Percentiles rank a stretch among this genome's conserved stretches.
Conservation (phyloP, 2,329 filamentous ascomycete genomes). For the Akanthomyces lecanii region DNA sequence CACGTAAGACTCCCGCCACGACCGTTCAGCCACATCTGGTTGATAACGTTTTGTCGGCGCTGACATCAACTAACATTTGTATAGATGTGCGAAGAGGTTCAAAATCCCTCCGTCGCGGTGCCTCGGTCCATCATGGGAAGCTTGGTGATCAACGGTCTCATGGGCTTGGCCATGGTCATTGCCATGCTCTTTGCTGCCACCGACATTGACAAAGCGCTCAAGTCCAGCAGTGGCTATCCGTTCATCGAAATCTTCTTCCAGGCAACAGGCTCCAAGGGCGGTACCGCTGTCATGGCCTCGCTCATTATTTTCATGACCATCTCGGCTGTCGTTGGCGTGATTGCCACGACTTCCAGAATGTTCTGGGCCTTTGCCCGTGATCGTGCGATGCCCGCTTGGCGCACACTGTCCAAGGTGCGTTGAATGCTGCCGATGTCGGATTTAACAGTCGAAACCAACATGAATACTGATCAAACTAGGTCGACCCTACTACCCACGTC, state of each 20-base stretch:
- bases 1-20: not conserved
- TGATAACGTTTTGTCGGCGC: too few relatives aligned
- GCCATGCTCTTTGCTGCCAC: constrained; percentile 51
- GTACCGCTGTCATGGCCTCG: constrained; percentile 45
- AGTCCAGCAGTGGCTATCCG: constrained; percentile 47
- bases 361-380: constrained; percentile 49
- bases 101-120: constrained; percentile 45
- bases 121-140: constrained; percentile 47
- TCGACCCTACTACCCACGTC: constrained; percentile 25
- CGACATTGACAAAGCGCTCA: constrained; percentile 41
- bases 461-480: not conserved
- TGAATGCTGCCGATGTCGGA: not conserved
- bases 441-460: too few relatives aligned
- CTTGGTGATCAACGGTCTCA: constrained; percentile 45
- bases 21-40: not conserved
- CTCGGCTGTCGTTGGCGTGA: constrained; percentile 47
- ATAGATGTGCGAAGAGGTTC: constrained; percentile 43
- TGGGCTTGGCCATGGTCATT: constrained; percentile 55
- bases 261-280: constrained; percentile 43
- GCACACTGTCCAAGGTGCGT: constrained; percentile 25
- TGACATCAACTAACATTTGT: not conserved
- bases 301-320: constrained; percentile 47
- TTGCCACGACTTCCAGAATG: constrained; percentile 54
- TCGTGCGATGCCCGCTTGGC: constrained; percentile 30
- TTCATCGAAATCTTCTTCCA: constrained; percentile 57